A percentile compares a stretch with the other conserved stretches of the same genome.
Evolutionary conservation across 257 asterid genomes (phyloP).

Genomic region (Fraxinus cuspidata): DNA sequence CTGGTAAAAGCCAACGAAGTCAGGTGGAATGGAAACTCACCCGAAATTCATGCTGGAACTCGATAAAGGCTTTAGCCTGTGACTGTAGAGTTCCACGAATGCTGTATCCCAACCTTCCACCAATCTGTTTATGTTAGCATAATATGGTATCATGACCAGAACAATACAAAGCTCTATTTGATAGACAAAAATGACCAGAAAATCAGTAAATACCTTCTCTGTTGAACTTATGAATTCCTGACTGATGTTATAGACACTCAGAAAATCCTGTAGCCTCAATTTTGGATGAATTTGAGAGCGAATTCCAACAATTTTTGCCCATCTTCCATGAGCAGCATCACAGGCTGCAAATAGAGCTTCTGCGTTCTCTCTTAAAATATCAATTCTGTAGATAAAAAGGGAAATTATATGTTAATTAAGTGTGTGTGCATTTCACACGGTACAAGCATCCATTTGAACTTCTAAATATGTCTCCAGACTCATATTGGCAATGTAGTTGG

Average conservation of each 20-base stretch:
- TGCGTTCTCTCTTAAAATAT: constrained; percentile 89
- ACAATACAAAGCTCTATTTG: constrained; percentile 4
- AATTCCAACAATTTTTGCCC: constrained; percentile 98
- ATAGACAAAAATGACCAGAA: constrained; percentile 19
- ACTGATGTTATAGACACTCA: constrained; percentile 76
- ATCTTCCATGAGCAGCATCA: constrained; percentile 99
- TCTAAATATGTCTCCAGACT: constrained; percentile 9
- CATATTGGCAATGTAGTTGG: constrained; percentile 10
- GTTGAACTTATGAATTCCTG: constrained; percentile 91
- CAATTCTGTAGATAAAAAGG: constrained; percentile 67
- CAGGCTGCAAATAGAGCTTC: constrained; percentile 98
- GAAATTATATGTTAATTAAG: constrained; percentile 21
- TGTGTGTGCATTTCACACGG: constrained; percentile 7
- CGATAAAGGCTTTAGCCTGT: constrained; percentile 93
- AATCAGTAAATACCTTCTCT: constrained; percentile 66
- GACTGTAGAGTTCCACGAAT: constrained; percentile 95
- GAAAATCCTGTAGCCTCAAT: constrained; percentile 83
- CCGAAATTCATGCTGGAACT: constrained; percentile 91
- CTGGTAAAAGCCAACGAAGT: constrained; percentile 23
- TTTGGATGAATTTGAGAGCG: constrained; percentile 92
- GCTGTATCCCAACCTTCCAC: constrained; percentile 99
- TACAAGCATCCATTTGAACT: background rate
- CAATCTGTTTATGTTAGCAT: constrained; percentile 69
- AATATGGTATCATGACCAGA: constrained; percentile 41
- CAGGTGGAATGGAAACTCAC: constrained; percentile 53